A percentile compares a stretch with the other conserved stretches of the same genome.
Evolutionary conservation across 1,284 basidiomycete genomes (phyloP).

Genomic region (Neolentinus lepideus): DNA sequence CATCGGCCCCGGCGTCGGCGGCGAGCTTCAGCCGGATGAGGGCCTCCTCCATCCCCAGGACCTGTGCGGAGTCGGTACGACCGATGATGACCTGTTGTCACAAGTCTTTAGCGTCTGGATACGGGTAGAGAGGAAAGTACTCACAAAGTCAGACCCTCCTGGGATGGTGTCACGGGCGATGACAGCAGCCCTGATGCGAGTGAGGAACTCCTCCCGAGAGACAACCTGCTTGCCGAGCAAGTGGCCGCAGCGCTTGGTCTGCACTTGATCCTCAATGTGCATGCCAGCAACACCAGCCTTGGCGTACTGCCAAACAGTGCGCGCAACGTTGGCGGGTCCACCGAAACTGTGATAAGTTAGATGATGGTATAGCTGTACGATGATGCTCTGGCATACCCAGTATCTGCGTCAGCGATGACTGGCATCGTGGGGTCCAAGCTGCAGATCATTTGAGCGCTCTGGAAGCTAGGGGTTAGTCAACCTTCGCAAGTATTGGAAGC

Average conservation of each 20-base stretch:
- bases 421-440: slow-evolving; percentile 54
- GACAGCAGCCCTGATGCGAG: slow-evolving; percentile 72
- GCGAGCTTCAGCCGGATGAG: slow-evolving; percentile 63
- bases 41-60: slow-evolving; percentile 78
- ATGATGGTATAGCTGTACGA: not conserved
- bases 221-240: slow-evolving; percentile 78
- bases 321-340: slow-evolving; percentile 69
- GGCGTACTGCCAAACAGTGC: slow-evolving; percentile 68
- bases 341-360: slow-evolving; percentile 45
- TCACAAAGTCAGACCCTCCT: slow-evolving; percentile 62
- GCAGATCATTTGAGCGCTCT: slow-evolving; percentile 59
- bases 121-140: slow-evolving; percentile 22
- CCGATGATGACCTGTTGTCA: slow-evolving; percentile 63
- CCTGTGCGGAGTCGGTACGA: slow-evolving; percentile 77
- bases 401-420: slow-evolving; percentile 79
- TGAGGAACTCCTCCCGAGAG: slow-evolving; percentile 67
- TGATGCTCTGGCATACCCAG: slow-evolving; percentile 37
- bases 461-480: slow-evolving; percentile 2
- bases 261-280: slow-evolving; percentile 81
- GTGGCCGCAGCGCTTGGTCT: slow-evolving; percentile 80
- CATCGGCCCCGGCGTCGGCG: slow-evolving; percentile 71
- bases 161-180: slow-evolving; percentile 65
- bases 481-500: not conserved
- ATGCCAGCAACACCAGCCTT: slow-evolving; percentile 68
- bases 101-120: not conserved